A percentile compares a stretch with the other conserved stretches of the same genome.
phyloP scores from a whole-genome alignment of 768 basidiomycete species.

The Kwoniella sp. region DNA sequence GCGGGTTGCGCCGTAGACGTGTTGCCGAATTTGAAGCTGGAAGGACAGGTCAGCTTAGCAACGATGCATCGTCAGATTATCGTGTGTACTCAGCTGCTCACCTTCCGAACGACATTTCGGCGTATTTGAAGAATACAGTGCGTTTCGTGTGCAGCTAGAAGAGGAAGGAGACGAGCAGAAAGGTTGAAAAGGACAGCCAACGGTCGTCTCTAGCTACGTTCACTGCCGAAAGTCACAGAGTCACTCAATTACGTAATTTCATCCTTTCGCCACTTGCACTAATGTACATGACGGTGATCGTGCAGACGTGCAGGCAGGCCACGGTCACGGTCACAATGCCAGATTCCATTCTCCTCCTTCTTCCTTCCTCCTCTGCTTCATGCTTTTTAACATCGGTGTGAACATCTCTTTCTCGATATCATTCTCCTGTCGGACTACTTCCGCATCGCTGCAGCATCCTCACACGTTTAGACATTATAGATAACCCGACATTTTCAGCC shows the following conservation, averaged over 20 bases:
- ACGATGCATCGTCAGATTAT: no score
- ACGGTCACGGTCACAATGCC: not conserved
- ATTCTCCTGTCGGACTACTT: not conserved
- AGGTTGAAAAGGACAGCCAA: conserved; percentile 3
- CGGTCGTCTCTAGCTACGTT: no score
- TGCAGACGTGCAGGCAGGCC: not conserved
- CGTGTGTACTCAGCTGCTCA: conserved; percentile 7
- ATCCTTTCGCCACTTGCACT: not conserved
- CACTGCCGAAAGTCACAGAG: no score
- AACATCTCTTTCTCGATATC: not conserved
- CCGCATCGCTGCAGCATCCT: not conserved
- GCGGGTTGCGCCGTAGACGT: conserved; percentile 22
- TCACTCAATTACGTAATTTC: not conserved
- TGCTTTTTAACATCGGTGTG: not conserved
- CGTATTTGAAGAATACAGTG: no score
- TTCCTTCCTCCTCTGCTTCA: conserved; percentile 1
- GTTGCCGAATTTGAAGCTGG: conserved; percentile 39
- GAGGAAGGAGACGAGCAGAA: not conserved
- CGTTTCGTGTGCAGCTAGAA: not conserved
- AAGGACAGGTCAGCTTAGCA: not conserved
- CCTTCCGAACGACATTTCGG: conserved; percentile 32
- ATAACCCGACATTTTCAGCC: no score
- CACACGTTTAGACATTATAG: no score
- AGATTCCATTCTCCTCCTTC: conserved; percentile 6
- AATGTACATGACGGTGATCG: not conserved